Percentiles rank a stretch among this genome's conserved stretches.
These are phyloP conservation scores for Delonix regia DNA, from an alignment of 306 rosid species.

Conservation along the genomic window DNA sequence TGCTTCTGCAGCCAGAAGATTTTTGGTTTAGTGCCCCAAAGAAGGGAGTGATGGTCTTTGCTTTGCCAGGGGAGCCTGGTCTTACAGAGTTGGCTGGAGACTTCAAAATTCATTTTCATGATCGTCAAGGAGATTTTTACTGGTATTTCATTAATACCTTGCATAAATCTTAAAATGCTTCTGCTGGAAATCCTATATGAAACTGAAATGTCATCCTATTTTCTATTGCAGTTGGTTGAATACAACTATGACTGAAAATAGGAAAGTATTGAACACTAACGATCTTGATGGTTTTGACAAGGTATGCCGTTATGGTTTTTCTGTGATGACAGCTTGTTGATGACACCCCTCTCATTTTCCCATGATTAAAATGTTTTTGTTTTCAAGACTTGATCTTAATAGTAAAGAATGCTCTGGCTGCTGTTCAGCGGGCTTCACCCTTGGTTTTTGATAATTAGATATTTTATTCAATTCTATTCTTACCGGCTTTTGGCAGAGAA, in stretches of 20 bases:
- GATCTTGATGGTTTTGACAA: slow-evolving; percentile 97
- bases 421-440: neutral
- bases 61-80: slow-evolving; percentile 97
- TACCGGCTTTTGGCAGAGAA: slow-evolving; percentile 64
- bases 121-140: slow-evolving; percentile 97
- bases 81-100: slow-evolving; percentile 89
- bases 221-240: slow-evolving; percentile 80
- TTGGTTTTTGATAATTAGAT: neutral
- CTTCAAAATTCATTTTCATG: slow-evolving; percentile 93
- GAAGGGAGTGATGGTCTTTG: slow-evolving; percentile 98
- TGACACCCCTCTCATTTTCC: slow-evolving; percentile 22
- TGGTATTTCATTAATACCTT: slow-evolving; percentile 53
- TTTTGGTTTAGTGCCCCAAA: slow-evolving; percentile 96
- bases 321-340: neutral
- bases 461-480: slow-evolving; percentile 19
- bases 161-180: slow-evolving; percentile 11
- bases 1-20: slow-evolving; percentile 78
- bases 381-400: neutral
- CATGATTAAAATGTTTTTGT: neutral
- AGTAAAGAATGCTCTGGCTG: slow-evolving; percentile 12
- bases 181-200: slow-evolving; percentile 1
- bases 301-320: slow-evolving; percentile 47
- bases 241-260: slow-evolving; percentile 91
- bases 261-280: slow-evolving; percentile 68
- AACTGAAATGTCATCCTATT: slow-evolving; percentile 37